phyloP scores from a whole-genome alignment of 1,284 basidiomycete species.

The Melampsora occidentalis region DNA sequence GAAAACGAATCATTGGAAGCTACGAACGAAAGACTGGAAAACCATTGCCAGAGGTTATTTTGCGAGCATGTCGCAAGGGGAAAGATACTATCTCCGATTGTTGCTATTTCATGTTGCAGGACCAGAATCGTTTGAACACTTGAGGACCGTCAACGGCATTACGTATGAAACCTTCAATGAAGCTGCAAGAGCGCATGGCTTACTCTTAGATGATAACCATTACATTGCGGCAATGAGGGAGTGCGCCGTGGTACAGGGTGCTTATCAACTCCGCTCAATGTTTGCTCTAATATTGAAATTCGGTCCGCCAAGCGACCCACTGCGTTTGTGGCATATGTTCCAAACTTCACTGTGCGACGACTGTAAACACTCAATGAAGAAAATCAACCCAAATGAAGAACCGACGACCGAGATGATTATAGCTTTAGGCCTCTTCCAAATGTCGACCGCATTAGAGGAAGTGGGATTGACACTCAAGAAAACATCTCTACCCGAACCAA shows the following conservation, averaged over 20 bases:
- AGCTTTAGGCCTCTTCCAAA: too few relatives aligned
- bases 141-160: neutral
- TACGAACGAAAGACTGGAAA: constrained; percentile 47
- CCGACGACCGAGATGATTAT: neutral
- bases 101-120: neutral
- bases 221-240: constrained; percentile 57
- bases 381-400: too few relatives aligned
- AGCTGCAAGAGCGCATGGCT: neutral
- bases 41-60: constrained; percentile 43
- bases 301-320: constrained; percentile 53
- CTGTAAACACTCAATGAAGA: neutral
- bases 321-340: constrained; percentile 55
- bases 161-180: neutral
- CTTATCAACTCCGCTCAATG: constrained; percentile 54
- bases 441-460: too few relatives aligned
- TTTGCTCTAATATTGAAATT: constrained; percentile 57
- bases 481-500: too few relatives aligned
- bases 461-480: too few relatives aligned
- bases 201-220: constrained; percentile 48
- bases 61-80: neutral
- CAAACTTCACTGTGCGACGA: constrained; percentile 56
- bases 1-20: constrained; percentile 45
- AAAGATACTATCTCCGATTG: neutral
- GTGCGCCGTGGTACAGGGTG: constrained; percentile 57
- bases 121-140: neutral